Percentiles rank a stretch among this genome's conserved stretches.
Conservation (phyloP, 805 yeast species). For the Ogataea populi-albae region DNA sequence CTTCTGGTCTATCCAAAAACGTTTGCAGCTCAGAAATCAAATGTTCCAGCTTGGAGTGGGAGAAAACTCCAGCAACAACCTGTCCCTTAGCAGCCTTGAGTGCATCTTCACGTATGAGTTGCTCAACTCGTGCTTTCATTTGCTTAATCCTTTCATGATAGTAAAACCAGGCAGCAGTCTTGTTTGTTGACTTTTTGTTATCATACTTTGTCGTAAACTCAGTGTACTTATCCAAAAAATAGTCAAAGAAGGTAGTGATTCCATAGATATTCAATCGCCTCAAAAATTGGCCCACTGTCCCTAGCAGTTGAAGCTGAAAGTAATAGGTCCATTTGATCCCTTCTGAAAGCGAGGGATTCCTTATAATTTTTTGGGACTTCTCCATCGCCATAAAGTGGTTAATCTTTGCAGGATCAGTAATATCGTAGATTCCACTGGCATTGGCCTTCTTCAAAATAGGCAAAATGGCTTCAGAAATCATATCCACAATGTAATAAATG, state of each 20-base stretch:
- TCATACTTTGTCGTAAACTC: slow-evolving; percentile 59
- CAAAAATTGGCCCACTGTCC: slow-evolving; percentile 69
- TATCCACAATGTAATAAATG: slow-evolving; percentile 52
- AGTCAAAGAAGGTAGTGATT: slow-evolving; percentile 66
- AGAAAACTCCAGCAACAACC: slow-evolving; percentile 31
- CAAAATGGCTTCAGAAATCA: slow-evolving; percentile 58
- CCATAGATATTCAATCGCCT: slow-evolving; percentile 79
- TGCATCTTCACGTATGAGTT: slow-evolving; percentile 34
- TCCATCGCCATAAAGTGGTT: slow-evolving; percentile 72
- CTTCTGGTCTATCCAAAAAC: slow-evolving; percentile 47
- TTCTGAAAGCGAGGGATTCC: slow-evolving; percentile 55
- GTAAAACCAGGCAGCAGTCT: slow-evolving; percentile 60
- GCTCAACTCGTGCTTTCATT: slow-evolving; percentile 45
- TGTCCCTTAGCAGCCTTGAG: slow-evolving; percentile 15
- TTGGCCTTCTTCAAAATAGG: slow-evolving; percentile 67
- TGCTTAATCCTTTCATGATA: slow-evolving; percentile 45
- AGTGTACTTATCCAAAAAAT: slow-evolving; percentile 55
- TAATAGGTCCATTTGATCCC: slow-evolving; percentile 73
- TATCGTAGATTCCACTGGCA: slow-evolving; percentile 58
- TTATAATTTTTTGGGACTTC: slow-evolving; percentile 55
- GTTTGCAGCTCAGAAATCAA: slow-evolving; percentile 52
- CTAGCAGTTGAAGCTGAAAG: slow-evolving; percentile 58
- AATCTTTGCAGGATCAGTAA: slow-evolving; percentile 62
- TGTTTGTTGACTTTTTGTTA: slow-evolving; percentile 58
- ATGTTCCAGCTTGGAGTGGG: slow-evolving; percentile 74